phyloP scores from a whole-genome alignment of 2,329 filamentous ascomycete species.

The Colletotrichum musae region DNA sequence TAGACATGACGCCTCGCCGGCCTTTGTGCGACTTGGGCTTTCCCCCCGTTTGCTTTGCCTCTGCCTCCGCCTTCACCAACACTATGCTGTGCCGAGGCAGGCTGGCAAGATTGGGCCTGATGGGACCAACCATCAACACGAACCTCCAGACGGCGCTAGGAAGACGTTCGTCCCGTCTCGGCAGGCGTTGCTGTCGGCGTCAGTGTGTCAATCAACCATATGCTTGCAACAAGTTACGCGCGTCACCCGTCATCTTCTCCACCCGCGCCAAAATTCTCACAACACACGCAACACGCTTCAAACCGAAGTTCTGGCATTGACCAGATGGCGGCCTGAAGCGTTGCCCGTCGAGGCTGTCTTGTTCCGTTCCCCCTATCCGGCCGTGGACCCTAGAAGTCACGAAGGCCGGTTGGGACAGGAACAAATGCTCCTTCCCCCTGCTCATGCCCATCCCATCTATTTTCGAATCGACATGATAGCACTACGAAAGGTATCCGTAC shows the following conservation, averaged over 20 bases:
- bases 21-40: conserved; percentile 7
- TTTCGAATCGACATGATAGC: conserved; percentile 16
- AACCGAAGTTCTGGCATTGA: conserved; percentile 19
- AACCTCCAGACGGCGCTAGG: conserved; percentile 26
- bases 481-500: not conserved
- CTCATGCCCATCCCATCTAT: conserved; percentile 8
- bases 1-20: conserved; percentile 17
- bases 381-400: conserved; percentile 13
- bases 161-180: conserved; percentile 41
- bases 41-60: not conserved
- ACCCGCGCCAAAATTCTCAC: conserved; percentile 21
- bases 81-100: not conserved
- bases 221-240: conserved; percentile 39
- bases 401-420: conserved; percentile 16
- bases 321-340: conserved; percentile 4
- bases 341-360: not conserved
- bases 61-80: too few relatives aligned
- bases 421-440: conserved; percentile 26
- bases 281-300: conserved; percentile 21
- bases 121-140: conserved; percentile 4
- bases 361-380: conserved; percentile 10
- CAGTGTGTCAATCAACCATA: conserved; percentile 33
- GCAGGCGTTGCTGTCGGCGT: conserved; percentile 32
- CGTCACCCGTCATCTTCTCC: conserved; percentile 36
- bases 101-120: conserved; percentile 16